Base-by-base conservation (phyloP, 495 filamentous ascomycete species). In the Terfezia claveryi region DNA sequence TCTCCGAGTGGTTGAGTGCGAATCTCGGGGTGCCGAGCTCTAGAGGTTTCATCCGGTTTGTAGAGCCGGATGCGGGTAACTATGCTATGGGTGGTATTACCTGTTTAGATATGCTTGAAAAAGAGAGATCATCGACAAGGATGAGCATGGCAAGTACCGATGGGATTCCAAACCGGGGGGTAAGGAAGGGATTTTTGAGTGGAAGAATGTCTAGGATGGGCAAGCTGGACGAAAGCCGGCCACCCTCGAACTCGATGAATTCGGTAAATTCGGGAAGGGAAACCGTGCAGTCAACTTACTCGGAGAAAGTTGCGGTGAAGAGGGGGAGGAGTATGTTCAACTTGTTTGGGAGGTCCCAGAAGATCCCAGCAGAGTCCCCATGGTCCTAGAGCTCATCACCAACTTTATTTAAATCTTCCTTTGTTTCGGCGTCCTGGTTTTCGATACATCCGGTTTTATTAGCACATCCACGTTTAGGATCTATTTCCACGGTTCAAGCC, bases 41-140 rank as follows among this genome's bases (percentile, higher is more conserved):
- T 0, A 73, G 83, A 36, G 86, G 87, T 0, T 68, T 85, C 16
- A 64, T 94, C 38, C 74, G 80, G 41, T 94, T 85, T 62, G 64
- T 76, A n/a, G 69, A 65, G 53, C 55, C 59, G 3, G 55, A 60
- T 50, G 49, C 58, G 53, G 59, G 62, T 14, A 62, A 65, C 50
- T 65, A 60, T 38, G 63, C 62, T 4, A 60, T 55, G 36, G 59
- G 62, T 23, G 62, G 63, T 17, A 44, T 57, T 12, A 65, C 63
- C 16, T 57, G 64, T 56, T 49, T 65, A 7, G 62, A 60, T 57
- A 16, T 60, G 41, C 64, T 65, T 59, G 63, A 65, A 38, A 62
- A 58, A 41, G 63, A 65, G 23, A 62, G 41, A 46, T 14, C 41
- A 14, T 14, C 17, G 17, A 14, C 41, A 20, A 14, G 41, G 41